Evolutionary conservation across 345 rosid genomes (phyloP), one percentile per base, ranked within the genome.

Genomic region (Citrus glauca): DNA sequence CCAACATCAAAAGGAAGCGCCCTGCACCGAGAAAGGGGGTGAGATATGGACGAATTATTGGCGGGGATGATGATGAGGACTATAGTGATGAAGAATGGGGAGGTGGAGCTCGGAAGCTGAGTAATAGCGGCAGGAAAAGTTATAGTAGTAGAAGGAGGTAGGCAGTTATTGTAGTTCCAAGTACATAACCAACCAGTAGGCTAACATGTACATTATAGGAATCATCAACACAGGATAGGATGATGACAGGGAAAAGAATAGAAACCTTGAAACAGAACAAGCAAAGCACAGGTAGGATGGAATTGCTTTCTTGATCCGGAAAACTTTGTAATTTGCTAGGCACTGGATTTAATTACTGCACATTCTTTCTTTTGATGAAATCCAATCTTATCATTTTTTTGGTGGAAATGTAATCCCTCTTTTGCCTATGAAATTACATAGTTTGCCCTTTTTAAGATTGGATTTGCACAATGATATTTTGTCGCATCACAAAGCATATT

Each of bases 1-100:
- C 98, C 40, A 97, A 81, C 84, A 86, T 93, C 66, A 97, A 97
- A 83, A 86, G 93, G 79, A 97, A 94, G 79, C 91, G 99, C 0
- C 90, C 93, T 22, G 80, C 88, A 66, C 86, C 90, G 0, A 80
- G 89, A 79, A 86, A 78, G 80, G 90, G 84, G 63, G 76, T 86
- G 22, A 88, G 78, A 83, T 59, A 81, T 4, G 81, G 59, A 7
- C 84, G 82, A 0, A 37, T 50, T 7, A 55, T 60, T 10, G 87
- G 40, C 11, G 87, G 78, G 19, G 85, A 87, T 7, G 88, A 87
- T 1, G 90, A 90, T 30, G 93, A 84, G 1, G 93, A 91, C 38
- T 87, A 90, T 5, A 88, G 83, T 48, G 95, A 87, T 7, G 87
- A 85, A 63, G 90, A 79, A 3, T 86, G 90, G 88, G 84, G 60